Percentiles rank a stretch among this genome's conserved stretches.
Evolutionary conservation across 1,139 yeast genomes (phyloP).

Genomic region (Magnusiomyces paraingens): DNA sequence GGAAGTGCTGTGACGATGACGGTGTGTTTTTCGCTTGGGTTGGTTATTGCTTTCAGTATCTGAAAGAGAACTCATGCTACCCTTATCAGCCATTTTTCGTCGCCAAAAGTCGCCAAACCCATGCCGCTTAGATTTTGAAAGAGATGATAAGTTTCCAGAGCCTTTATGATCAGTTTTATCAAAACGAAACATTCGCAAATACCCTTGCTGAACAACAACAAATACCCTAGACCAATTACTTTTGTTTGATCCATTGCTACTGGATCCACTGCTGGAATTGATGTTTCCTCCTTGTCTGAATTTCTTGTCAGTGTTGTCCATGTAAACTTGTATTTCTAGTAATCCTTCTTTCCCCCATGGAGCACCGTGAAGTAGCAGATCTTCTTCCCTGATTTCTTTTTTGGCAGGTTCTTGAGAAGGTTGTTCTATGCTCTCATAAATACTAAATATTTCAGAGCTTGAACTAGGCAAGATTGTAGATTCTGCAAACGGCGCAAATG

Average conservation of each 20-base stretch:
- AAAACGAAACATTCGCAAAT: conserved; percentile 30
- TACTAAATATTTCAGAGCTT: too few relatives aligned
- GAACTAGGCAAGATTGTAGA: too few relatives aligned
- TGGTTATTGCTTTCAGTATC: background rate
- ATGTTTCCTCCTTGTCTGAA: background rate
- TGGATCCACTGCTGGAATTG: background rate
- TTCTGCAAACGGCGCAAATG: too few relatives aligned
- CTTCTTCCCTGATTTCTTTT: conserved; percentile 37
- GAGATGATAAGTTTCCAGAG: background rate
- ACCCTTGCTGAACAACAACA: conserved; percentile 33
- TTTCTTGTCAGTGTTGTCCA: conserved; percentile 18
- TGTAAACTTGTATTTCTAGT: conserved; percentile 43
- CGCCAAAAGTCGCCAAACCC: background rate
- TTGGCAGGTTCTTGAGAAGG: background rate
- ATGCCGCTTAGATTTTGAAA: background rate
- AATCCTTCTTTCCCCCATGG: conserved; percentile 80
- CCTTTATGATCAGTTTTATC: conserved; percentile 13
- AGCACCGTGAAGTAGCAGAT: conserved; percentile 60
- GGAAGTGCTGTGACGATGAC: too few relatives aligned
- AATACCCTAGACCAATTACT: conserved; percentile 28
- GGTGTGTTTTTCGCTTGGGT: too few relatives aligned
- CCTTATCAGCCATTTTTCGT: conserved; percentile 6
- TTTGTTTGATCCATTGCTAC: conserved; percentile 12
- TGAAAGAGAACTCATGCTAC: background rate
- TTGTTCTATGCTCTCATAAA: too few relatives aligned